Evolutionary conservation across 768 basidiomycete species (phyloP).

Genomic region (Roridomyces roridus): DNA sequence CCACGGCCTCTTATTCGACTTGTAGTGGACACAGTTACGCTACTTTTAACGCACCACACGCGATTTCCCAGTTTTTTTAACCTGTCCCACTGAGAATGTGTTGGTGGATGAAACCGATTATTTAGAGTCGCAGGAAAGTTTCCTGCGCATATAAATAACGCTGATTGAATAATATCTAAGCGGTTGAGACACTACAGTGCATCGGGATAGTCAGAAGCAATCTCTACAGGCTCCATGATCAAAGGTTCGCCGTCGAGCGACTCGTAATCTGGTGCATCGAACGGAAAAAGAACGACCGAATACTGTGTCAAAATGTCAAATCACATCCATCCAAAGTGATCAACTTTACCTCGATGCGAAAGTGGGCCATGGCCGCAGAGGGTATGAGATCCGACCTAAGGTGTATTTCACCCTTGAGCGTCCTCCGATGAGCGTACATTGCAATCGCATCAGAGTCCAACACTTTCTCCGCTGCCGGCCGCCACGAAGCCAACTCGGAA

Average conservation of each 20-base stretch:
- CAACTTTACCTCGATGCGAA: conserved; percentile 41
- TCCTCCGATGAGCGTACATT: conserved; percentile 9
- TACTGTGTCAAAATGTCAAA: conserved; percentile 36
- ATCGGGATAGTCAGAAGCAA: conserved; percentile 37
- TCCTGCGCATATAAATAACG: too few relatives aligned
- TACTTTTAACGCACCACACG: too few relatives aligned
- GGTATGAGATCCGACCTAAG: conserved; percentile 41
- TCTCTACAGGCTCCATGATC: conserved; percentile 37
- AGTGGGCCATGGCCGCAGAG: conserved; percentile 43
- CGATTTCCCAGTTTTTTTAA: too few relatives aligned
- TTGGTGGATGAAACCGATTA: too few relatives aligned
- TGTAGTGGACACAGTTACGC: too few relatives aligned
- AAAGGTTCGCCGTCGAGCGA: conserved; percentile 31
- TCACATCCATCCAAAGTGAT: not conserved
- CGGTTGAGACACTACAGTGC: conserved; percentile 38
- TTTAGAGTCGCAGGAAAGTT: conserved; percentile 22
- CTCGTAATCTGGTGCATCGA: conserved; percentile 38
- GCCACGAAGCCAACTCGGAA: conserved; percentile 40
- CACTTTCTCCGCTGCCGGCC: conserved; percentile 30
- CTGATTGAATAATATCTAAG: too few relatives aligned
- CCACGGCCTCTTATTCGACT: too few relatives aligned
- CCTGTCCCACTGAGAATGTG: too few relatives aligned
- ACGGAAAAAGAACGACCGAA: conserved; percentile 44
- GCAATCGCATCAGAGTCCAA: conserved; percentile 5
- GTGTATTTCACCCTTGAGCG: conserved; percentile 45